These are phyloP conservation scores for Fraxinus americana DNA, from an alignment of 257 asterid species.

Conservation along the genomic window DNA sequence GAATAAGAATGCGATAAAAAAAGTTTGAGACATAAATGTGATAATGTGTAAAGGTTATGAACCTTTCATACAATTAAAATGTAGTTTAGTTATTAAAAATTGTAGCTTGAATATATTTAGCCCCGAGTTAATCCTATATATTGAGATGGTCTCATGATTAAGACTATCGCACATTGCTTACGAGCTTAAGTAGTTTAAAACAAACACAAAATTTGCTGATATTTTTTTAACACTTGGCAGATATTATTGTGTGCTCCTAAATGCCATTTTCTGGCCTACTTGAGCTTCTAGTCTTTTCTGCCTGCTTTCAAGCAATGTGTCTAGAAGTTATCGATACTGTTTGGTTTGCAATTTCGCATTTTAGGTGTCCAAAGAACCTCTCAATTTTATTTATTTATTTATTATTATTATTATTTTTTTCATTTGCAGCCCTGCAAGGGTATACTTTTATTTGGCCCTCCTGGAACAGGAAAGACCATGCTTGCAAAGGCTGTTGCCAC, in stretches of 20 bases:
- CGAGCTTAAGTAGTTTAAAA: constrained; percentile 7
- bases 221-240: not conserved
- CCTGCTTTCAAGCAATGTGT: not conserved
- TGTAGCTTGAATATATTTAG: too few species aligned
- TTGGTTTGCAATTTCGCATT: not conserved
- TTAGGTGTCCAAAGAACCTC: constrained; percentile 16
- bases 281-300: constrained; percentile 5
- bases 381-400: not conserved
- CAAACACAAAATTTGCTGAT: not conserved
- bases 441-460: constrained; percentile 86
- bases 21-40: too few species aligned
- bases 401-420: not conserved
- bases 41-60: too few species aligned
- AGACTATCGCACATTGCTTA: not conserved
- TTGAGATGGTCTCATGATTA: constrained; percentile 4
- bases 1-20: too few species aligned
- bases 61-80: too few species aligned
- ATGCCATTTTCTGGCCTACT: constrained; percentile 11
- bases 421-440: constrained; percentile 85
- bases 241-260: not conserved
- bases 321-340: constrained; percentile 3
- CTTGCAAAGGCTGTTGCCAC: constrained; percentile 95
- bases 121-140: not conserved
- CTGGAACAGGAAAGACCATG: constrained; percentile 95
- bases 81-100: too few species aligned